Base-by-base conservation (phyloP, 305 asterid genomes). In the Caryopteris hybrid region DNA sequence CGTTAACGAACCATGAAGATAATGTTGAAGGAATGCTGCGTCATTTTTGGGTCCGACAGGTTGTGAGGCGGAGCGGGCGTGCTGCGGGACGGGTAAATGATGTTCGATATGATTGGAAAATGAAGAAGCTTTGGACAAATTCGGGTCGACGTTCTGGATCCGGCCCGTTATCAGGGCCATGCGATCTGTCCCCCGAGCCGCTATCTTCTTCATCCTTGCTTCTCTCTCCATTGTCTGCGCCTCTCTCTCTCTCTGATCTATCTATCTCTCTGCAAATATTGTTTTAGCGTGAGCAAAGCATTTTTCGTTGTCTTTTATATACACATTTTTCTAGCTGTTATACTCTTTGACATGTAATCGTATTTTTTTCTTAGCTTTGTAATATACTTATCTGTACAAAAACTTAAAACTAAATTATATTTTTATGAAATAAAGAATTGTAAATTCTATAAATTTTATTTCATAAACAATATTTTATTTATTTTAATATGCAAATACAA, bases 121-220 rank as follows among this genome's bases (percentile, higher is more conserved):
- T 8, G 79, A 64, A 25, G 64, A 75, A n/a, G 79, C 70, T 48
- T 55, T 61, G 21, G 59, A 25, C 7, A 69, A 25, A 45, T 55
- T 33, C 23, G 76, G 70, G 39, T 67, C 80, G 4, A 68, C 64
- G 48, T 43, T 70, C 0, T 50, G 61, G 72, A 59, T 23, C 53
- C 78, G 78, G 27, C 79, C 77, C 55, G 82, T 78, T 42, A 86
- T 81, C 51, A 78, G 45, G 1, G 86, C 84, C 72, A 86, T 53
- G 60, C 88, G 76, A 71, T 80, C 84, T 27, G 78, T 43, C 33
- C 78, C 83, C 59, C 58, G 72, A 57, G 81, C 78, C 31, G 64
- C 33, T 43, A 79, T 83, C 78, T 36, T 84, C 64, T 79, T 78
- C 83, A 75, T 83, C 75, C 86, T 77, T 20, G 67, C 79, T 66